A percentile compares a stretch with the other conserved stretches of the same genome.
These are phyloP conservation scores for Pelargonium hybrid DNA, from an alignment of 441 rosid species.

Conservation along the genomic window DNA sequence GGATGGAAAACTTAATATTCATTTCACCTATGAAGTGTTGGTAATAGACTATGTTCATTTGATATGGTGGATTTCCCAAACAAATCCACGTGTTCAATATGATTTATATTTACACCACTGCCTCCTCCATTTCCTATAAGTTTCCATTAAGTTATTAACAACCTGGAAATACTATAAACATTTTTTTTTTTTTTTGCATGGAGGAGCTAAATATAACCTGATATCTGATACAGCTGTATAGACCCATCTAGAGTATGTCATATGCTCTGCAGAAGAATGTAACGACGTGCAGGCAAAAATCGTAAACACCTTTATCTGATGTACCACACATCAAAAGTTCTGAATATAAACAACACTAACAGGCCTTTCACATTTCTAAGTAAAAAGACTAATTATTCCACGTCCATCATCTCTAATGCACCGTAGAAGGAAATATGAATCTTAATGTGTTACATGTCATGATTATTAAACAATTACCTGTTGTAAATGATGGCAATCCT, in stretches of 20 bases:
- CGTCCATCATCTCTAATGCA: not conserved
- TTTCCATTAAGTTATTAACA: conserved; percentile 2
- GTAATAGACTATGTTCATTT: not conserved
- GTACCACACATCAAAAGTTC: not conserved
- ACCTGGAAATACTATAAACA: not conserved
- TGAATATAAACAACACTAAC: not conserved
- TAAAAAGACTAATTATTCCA: not conserved
- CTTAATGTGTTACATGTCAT: not conserved
- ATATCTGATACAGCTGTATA: not conserved
- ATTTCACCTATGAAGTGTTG: not conserved
- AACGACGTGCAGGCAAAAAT: not conserved
- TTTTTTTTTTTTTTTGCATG: not conserved
- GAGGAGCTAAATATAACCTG: not conserved
- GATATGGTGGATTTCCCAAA: not conserved
- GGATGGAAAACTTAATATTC: not conserved
- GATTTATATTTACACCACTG: not conserved
- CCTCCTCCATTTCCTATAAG: not conserved
- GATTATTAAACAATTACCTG: conserved; percentile 39
- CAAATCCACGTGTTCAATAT: not conserved
- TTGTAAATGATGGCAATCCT: conserved; percentile 66
- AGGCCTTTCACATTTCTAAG: not conserved
- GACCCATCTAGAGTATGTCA: not conserved
- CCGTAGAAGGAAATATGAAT: not conserved
- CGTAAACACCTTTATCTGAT: conserved; percentile 1
- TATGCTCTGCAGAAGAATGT: not conserved